Conservation (phyloP, 2,329 filamentous ascomycete species). For the Trichophyton rubrum region DNA sequence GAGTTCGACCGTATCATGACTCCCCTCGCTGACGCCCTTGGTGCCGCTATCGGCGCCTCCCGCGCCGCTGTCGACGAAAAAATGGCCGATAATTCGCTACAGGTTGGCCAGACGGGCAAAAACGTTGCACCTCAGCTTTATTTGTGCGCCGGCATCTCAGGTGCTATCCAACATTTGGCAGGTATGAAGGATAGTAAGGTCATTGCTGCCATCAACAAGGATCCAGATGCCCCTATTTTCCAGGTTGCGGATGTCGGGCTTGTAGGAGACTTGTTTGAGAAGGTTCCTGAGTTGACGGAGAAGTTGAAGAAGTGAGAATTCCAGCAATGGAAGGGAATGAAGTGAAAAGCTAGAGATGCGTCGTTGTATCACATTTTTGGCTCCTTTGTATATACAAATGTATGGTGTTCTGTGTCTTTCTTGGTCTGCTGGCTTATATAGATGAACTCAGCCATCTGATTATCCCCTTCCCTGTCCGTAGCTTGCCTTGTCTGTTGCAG, state of each 20-base stretch:
- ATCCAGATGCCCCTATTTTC: slow-evolving; percentile 92
- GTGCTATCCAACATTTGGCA: slow-evolving; percentile 93
- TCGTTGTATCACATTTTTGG: neutral
- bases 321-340: neutral
- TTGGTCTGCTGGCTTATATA: neutral
- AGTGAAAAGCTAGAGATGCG: neutral
- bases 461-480: neutral
- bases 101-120: slow-evolving; percentile 97
- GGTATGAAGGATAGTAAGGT: slow-evolving; percentile 99
- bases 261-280: slow-evolving; percentile 90
- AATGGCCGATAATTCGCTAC: slow-evolving; percentile 94
- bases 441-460: slow-evolving; percentile 1
- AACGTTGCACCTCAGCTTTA: slow-evolving; percentile 95
- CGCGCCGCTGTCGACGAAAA: slow-evolving; percentile 92
- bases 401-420: neutral
- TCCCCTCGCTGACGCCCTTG: slow-evolving; percentile 80
- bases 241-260: slow-evolving; percentile 93
- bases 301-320: slow-evolving; percentile 56
- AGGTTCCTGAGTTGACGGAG: slow-evolving; percentile 89
- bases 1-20: slow-evolving; percentile 90
- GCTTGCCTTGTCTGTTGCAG: no score
- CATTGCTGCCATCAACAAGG: slow-evolving; percentile 98
- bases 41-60: slow-evolving; percentile 90
- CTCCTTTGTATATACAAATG: slow-evolving; percentile 1
- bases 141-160: slow-evolving; percentile 87